These are phyloP conservation scores for Clavispora phyllophila DNA, from an alignment of 805 yeast species.

Conservation along the genomic window DNA sequence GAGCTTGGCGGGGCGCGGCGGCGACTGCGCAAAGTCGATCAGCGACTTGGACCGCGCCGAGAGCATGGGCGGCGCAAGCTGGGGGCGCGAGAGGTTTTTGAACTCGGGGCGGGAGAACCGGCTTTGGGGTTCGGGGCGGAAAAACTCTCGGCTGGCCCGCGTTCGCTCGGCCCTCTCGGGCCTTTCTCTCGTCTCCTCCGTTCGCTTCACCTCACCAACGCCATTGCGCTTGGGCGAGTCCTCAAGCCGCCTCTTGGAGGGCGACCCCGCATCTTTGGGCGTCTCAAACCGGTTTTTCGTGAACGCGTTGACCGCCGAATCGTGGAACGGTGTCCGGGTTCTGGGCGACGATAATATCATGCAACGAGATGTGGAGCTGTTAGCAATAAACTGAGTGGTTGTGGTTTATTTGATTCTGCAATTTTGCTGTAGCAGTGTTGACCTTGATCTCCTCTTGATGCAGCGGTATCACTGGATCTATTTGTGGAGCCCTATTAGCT, in stretches of 20 bases:
- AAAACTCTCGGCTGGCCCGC: no score
- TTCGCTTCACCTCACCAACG: no score
- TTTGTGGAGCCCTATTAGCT: no score
- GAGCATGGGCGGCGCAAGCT: constrained; percentile 7
- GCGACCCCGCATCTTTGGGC: neutral
- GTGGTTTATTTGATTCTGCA: no score
- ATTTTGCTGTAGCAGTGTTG: no score
- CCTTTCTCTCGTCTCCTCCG: constrained; percentile 7
- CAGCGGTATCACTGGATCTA: no score
- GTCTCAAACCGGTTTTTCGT: neutral
- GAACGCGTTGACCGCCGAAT: neutral
- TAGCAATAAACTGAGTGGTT: no score
- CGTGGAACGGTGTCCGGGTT: constrained; percentile 14
- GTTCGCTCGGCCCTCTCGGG: no score
- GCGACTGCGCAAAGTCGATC: constrained; percentile 14
- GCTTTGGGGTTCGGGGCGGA: constrained; percentile 9
- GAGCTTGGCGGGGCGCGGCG: constrained; percentile 16
- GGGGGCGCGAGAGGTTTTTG: neutral
- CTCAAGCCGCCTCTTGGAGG: constrained; percentile 3
- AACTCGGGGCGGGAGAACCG: constrained; percentile 7
- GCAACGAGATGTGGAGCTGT: neutral
- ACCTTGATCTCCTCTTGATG: no score
- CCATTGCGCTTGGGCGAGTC: neutral
- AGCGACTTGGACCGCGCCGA: constrained; percentile 10
- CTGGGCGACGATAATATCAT: constrained; percentile 1